These are phyloP conservation scores for Seiridium unicorne DNA, from an alignment of 2,329 filamentous ascomycete genomes.

Conservation along the genomic window DNA sequence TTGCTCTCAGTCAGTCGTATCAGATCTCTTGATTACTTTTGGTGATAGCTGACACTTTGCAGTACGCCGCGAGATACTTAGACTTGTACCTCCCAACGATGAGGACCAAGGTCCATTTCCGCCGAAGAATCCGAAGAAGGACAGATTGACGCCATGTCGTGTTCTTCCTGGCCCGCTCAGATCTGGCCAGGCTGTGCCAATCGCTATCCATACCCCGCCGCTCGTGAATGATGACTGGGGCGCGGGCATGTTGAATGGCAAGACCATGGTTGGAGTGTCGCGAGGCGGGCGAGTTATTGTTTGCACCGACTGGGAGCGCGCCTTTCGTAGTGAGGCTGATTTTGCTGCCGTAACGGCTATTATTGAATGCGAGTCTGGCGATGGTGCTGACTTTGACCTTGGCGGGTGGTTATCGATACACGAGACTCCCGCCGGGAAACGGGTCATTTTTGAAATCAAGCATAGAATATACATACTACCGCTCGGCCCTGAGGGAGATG, in stretches of 20 bases:
- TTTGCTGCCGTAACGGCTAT: slow-evolving; percentile 27
- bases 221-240: slow-evolving; percentile 43
- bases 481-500: slow-evolving; percentile 30
- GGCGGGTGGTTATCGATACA: slow-evolving; percentile 44
- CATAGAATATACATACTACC: slow-evolving; percentile 40
- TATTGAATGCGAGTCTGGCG: slow-evolving; percentile 37
- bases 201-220: slow-evolving; percentile 13
- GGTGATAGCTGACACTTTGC: slow-evolving; percentile 13
- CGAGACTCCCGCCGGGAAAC: slow-evolving; percentile 24
- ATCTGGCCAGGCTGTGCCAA: slow-evolving; percentile 16
- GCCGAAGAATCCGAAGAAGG: slow-evolving; percentile 17
- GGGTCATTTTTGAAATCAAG: slow-evolving; percentile 41
- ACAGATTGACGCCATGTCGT: slow-evolving; percentile 25
- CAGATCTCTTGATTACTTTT: background rate
- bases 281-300: slow-evolving; percentile 39
- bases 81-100: slow-evolving; percentile 1
- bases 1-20: background rate
- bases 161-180: slow-evolving; percentile 15
- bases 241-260: slow-evolving; percentile 39
- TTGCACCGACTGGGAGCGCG: slow-evolving; percentile 40
- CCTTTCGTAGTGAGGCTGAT: slow-evolving; percentile 25
- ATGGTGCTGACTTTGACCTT: slow-evolving; percentile 38
- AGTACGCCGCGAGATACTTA: slow-evolving; percentile 19
- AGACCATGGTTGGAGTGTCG: slow-evolving; percentile 41
- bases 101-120: slow-evolving; percentile 11